Evolutionary conservation across 2,329 filamentous ascomycete species (phyloP), one percentile per base, ranked within the genome.

Genomic region (Aspergillus pseudoviridinutans): DNA sequence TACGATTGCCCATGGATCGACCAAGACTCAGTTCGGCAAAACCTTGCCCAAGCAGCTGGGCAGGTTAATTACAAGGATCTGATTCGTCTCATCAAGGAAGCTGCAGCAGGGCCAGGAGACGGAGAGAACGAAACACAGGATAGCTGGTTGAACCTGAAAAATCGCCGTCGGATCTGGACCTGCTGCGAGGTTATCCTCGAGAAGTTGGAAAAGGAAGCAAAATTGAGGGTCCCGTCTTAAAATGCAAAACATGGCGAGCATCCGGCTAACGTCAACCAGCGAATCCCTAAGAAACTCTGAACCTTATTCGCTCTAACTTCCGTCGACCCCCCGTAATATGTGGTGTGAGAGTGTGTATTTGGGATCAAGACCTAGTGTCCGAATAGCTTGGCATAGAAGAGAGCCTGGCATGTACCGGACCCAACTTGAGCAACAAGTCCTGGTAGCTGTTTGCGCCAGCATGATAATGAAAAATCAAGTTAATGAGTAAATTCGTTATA

Each of bases 181-280:
- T 55, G 56, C 20, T 58, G 56, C 14, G 53, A 58, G 50, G 53
- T 24, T 2, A 50, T 58, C 17, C 56, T 55, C 2, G 56, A 50
- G 6, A 50, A 50, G 62, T 51, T 25, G 62, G 58, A 61, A 20
- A 46, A 58, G 2, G 8, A 20, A 42, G 17, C n/a, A 10, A 8
- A 20, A n/a, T 10, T 3, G 41, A 10, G 7, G 6, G 41, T 10
- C n/a, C 41, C 6, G 0, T 42, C 17, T 42, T 4, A 10, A 9
- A 22, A 9, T 42, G n/a, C n/a, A 20, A 10, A 9, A 9, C 20
- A 7, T 20, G 41, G 20, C 41, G 41, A 42, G 20, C 35, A 42
- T 42, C n/a, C 2, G 2, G 1, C 41, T 42, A 22, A 10, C 41
- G 4, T 42, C 41, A 2, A 42, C 7, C 17, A n/a, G 41, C 3